Evolutionary conservation across 2,329 filamentous ascomycete genomes (phyloP).

Genomic region (Curvularia sp.): DNA sequence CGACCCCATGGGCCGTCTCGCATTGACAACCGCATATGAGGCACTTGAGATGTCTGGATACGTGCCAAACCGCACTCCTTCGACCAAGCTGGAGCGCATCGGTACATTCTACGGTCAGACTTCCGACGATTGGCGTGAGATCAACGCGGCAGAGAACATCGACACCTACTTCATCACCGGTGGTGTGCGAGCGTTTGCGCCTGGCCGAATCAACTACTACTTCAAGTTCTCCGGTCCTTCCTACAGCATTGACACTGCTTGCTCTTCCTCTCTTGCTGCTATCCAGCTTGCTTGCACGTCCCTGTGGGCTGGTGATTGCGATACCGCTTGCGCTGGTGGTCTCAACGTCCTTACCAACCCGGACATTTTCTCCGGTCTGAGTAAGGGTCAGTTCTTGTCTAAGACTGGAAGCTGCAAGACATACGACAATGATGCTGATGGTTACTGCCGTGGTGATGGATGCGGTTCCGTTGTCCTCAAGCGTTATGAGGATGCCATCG

Average conservation of each 20-base stretch:
- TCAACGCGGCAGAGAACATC: constrained; percentile 74
- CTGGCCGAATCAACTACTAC: constrained; percentile 75
- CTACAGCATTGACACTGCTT: constrained; percentile 78
- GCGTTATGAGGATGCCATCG: constrained; percentile 77
- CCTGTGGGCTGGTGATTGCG: constrained; percentile 76
- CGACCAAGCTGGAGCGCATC: constrained; percentile 68
- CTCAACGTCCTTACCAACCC: constrained; percentile 81
- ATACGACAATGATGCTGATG: constrained; percentile 80
- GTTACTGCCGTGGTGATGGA: constrained; percentile 81
- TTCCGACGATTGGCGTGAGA: constrained; percentile 78
- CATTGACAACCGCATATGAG: constrained; percentile 78
- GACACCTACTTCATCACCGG: constrained; percentile 73
- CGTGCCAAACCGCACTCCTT: constrained; percentile 73
- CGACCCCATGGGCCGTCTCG: constrained; percentile 80
- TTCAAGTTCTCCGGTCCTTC: constrained; percentile 79
- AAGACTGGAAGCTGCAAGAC: constrained; percentile 80
- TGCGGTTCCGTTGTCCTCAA: constrained; percentile 79
- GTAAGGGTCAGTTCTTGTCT: constrained; percentile 78
- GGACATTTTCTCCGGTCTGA: constrained; percentile 78
- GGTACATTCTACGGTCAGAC: constrained; percentile 79
- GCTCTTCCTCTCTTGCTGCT: constrained; percentile 75
- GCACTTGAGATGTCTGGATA: constrained; percentile 83
- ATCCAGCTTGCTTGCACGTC: constrained; percentile 76
- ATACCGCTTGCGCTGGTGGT: constrained; percentile 81
- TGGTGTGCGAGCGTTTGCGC: constrained; percentile 66